Evolutionary conservation across 768 basidiomycete genomes (phyloP).

Genomic region (Boletellus ananas): DNA sequence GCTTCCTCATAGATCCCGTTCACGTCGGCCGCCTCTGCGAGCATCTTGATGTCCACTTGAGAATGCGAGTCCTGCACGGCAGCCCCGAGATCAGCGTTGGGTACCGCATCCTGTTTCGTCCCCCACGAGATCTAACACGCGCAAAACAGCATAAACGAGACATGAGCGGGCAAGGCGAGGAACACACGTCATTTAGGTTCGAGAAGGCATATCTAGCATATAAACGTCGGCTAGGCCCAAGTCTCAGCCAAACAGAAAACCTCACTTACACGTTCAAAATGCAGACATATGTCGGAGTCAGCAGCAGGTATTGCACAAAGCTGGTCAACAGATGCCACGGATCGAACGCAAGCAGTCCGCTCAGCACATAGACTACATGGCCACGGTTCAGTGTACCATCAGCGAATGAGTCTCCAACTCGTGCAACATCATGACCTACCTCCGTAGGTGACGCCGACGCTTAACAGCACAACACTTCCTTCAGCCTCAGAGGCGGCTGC

Average conservation of each 20-base stretch:
- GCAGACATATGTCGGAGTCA: slow-evolving; percentile 80
- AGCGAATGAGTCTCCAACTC: background rate
- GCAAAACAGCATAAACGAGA: slow-evolving; percentile 4
- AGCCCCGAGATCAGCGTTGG: slow-evolving; percentile 76
- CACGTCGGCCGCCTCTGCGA: slow-evolving; percentile 75
- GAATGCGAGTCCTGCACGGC: slow-evolving; percentile 77
- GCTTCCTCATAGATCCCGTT: slow-evolving; percentile 85
- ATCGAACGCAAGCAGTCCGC: slow-evolving; percentile 82
- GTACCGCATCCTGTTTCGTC: slow-evolving; percentile 82
- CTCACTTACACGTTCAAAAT: slow-evolving; percentile 57
- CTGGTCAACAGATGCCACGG: slow-evolving; percentile 97
- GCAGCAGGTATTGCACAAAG: slow-evolving; percentile 81
- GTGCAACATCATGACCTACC: slow-evolving; percentile 36
- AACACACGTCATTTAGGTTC: slow-evolving; percentile 73
- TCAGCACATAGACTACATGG: slow-evolving; percentile 63
- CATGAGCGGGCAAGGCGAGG: slow-evolving; percentile 7
- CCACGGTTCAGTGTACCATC: slow-evolving; percentile 1
- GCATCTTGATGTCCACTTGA: slow-evolving; percentile 85
- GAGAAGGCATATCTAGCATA: slow-evolving; percentile 72
- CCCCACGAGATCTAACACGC: slow-evolving; percentile 79
- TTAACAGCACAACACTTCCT: slow-evolving; percentile 73
- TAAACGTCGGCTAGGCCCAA: slow-evolving; percentile 18
- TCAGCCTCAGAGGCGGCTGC: slow-evolving; percentile 67
- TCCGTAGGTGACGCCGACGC: slow-evolving; percentile 83
- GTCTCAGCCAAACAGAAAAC: background rate